phyloP scores from a whole-genome alignment of 441 rosid species.

The Pelargonium citronellum region DNA sequence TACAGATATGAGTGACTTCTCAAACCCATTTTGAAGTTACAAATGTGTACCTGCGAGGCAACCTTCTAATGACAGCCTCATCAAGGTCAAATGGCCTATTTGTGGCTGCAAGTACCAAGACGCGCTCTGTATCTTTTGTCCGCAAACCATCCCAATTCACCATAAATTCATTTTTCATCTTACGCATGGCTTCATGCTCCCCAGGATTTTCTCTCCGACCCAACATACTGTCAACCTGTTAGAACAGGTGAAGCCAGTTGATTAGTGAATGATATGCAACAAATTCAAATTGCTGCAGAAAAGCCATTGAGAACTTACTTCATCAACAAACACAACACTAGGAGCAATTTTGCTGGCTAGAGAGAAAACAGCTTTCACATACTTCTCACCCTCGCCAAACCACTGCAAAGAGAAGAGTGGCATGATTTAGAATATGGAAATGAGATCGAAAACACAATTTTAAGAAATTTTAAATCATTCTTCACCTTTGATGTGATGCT shows the following conservation, averaged over 20 bases:
- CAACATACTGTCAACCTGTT: conserved; percentile 96
- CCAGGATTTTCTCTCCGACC: conserved; percentile 99
- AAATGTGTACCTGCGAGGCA: conserved; percentile 67
- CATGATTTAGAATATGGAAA: conserved; percentile 15
- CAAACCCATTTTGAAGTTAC: background rate
- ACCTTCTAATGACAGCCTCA: conserved; percentile 98
- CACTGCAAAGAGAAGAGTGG: conserved; percentile 51
- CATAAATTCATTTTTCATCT: conserved; percentile 99
- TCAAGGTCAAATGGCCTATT: conserved; percentile 98
- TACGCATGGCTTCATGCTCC: conserved; percentile 99
- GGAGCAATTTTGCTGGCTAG: conserved; percentile 97
- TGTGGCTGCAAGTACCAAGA: conserved; percentile 92
- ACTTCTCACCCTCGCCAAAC: conserved; percentile 99
- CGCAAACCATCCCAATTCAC: conserved; percentile 97
- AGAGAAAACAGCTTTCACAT: conserved; percentile 93
- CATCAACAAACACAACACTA: conserved; percentile 89
- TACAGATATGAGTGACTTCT: background rate
- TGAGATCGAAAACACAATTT: background rate
- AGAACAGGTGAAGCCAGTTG: conserved; percentile 4
- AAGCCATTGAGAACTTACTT: conserved; percentile 45
- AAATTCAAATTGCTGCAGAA: conserved; percentile 4
- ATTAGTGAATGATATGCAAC: background rate
- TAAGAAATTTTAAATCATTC: conserved; percentile 8
- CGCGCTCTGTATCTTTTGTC: conserved; percentile 91
- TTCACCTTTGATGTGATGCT: conserved; percentile 69